A percentile compares a stretch with the other conserved stretches of the same genome.
Evolutionary conservation across 768 basidiomycete genomes (phyloP).

Genomic region (Podaxis sp.): DNA sequence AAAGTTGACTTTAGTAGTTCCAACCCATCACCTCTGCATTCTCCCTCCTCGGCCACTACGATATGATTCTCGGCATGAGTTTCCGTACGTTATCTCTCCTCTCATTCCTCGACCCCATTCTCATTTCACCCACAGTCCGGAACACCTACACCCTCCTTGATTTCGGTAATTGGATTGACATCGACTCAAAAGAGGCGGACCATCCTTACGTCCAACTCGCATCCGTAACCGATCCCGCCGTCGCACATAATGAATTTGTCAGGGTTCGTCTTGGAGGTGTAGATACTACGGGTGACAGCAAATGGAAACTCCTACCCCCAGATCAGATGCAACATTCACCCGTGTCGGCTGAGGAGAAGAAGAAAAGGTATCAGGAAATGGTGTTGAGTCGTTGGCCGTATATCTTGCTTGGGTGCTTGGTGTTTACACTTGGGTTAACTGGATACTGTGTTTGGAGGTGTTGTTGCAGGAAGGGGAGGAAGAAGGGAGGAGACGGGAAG

Average conservation of each 20-base stretch:
- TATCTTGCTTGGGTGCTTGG: conserved; percentile 61
- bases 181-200: conserved; percentile 40
- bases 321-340: conserved; percentile 63
- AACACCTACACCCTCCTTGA: conserved; percentile 73
- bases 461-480: conserved; percentile 43
- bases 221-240: conserved; percentile 50
- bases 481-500: conserved; percentile 19
- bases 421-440: conserved; percentile 43
- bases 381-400: conserved; percentile 74
- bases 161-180: conserved; percentile 67
- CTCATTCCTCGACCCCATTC: not conserved
- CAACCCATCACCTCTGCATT: conserved; percentile 84
- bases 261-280: conserved; percentile 56
- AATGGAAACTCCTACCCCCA: conserved; percentile 49
- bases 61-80: conserved; percentile 82
- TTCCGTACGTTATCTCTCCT: conserved; percentile 51
- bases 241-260: conserved; percentile 69
- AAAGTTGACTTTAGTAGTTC: conserved; percentile 47
- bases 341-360: conserved; percentile 62
- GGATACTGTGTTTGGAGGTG: conserved; percentile 60
- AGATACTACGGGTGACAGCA: conserved; percentile 50
- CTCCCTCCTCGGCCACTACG: conserved; percentile 74
- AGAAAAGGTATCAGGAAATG: conserved; percentile 61
- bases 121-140: conserved; percentile 50
- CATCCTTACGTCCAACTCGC: conserved; percentile 73